These are phyloP conservation scores for Trichoderma parareesei DNA, from an alignment of 495 filamentous ascomycete species.

Conservation along the genomic window DNA sequence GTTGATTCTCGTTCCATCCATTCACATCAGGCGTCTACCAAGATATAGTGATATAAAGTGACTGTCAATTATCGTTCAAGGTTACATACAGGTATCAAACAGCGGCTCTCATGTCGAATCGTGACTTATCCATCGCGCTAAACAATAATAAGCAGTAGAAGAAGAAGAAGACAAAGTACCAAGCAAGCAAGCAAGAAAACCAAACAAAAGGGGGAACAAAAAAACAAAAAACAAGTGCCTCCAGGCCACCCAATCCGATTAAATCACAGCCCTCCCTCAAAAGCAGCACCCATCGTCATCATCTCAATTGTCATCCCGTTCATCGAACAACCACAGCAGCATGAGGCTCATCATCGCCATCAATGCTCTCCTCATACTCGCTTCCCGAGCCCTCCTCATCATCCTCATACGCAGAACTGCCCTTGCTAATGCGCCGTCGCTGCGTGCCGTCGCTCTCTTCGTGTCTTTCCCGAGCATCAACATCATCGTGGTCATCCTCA, in stretches of 20 bases:
- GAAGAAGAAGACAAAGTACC: not conserved
- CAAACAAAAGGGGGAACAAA: not conserved
- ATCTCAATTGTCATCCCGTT: not conserved
- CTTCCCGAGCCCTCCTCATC: not conserved
- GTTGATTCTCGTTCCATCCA: no score
- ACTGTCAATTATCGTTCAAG: slow-evolving; percentile 5
- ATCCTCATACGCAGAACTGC: not conserved
- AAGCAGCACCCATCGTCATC: not conserved
- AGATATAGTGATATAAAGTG: not conserved
- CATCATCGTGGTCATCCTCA: slow-evolving; percentile 20
- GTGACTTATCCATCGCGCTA: not conserved
- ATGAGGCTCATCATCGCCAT: slow-evolving; percentile 5
- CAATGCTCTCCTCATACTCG: slow-evolving; percentile 5
- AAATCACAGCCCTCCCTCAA: not conserved
- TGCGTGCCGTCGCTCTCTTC: slow-evolving; percentile 3
- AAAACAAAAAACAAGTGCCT: not conserved
- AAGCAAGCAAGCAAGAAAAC: not conserved
- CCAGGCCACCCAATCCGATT: not conserved
- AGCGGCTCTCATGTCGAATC: slow-evolving; percentile 6
- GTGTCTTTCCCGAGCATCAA: slow-evolving; percentile 9
- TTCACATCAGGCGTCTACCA: not conserved
- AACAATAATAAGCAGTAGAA: not conserved
- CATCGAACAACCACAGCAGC: not conserved
- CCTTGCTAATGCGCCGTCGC: slow-evolving; percentile 24
- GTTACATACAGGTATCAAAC: slow-evolving; percentile 9